phyloP scores from a whole-genome alignment of 805 yeast species.

The Candida quercuum region DNA sequence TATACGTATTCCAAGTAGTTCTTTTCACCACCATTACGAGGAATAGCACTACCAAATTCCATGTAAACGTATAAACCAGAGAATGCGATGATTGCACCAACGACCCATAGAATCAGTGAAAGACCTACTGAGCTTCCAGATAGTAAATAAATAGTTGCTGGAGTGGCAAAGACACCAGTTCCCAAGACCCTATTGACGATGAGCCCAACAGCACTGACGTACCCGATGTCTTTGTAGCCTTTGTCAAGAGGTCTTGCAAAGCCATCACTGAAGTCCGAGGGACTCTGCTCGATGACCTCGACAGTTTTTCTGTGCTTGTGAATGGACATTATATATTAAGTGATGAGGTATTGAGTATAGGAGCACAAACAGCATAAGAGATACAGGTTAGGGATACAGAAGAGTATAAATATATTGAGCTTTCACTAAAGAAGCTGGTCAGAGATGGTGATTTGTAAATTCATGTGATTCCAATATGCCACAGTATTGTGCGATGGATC shows the following conservation, averaged over 20 bases:
- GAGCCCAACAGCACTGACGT: constrained; percentile 56
- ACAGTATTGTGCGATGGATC: too few relatives aligned
- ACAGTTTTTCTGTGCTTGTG: background rate
- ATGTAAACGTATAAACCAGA: constrained; percentile 64
- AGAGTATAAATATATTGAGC: too few relatives aligned
- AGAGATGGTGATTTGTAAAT: too few relatives aligned
- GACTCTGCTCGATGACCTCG: constrained; percentile 2
- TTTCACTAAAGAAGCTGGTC: too few relatives aligned
- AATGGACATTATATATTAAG: background rate
- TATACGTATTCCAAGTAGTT: constrained; percentile 72
- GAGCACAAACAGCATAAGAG: too few relatives aligned
- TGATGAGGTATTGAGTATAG: too few relatives aligned
- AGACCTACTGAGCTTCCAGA: constrained; percentile 68
- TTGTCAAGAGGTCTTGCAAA: constrained; percentile 32
- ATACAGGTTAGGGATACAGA: too few relatives aligned
- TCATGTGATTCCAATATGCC: too few relatives aligned
- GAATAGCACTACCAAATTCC: constrained; percentile 76
- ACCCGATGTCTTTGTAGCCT: constrained; percentile 41
- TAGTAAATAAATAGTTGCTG: constrained; percentile 45
- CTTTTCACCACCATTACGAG: constrained; percentile 84
- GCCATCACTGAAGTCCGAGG: constrained; percentile 15
- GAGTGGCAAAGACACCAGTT: constrained; percentile 72
- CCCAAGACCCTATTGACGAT: constrained; percentile 69
- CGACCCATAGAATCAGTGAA: constrained; percentile 66
- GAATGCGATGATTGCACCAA: constrained; percentile 65